Conservation (phyloP, 73 alveolate genomes). For the Halteria grandinella region DNA sequence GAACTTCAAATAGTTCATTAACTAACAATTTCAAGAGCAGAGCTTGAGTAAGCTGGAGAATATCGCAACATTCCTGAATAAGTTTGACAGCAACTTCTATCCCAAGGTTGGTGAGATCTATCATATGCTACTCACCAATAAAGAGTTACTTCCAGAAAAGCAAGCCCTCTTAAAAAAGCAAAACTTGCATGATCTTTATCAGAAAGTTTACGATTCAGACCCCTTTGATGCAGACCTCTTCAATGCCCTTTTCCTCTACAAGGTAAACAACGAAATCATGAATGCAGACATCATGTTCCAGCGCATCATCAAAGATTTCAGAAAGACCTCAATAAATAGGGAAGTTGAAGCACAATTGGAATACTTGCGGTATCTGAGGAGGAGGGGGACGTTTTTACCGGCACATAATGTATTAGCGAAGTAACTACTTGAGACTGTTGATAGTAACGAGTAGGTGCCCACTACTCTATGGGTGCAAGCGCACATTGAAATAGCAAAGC, state of each 20-base stretch:
- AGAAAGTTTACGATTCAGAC: conserved; percentile 33
- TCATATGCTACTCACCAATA: no score
- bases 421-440: neutral
- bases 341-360: conserved; percentile 1
- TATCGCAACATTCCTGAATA: no score
- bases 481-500: conserved; percentile 17
- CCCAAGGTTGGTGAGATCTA: no score
- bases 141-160: no score
- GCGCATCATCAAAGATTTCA: no score
- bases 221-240: conserved; percentile 17
- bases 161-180: conserved; percentile 3
- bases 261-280: conserved; percentile 16
- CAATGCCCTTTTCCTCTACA: conserved; percentile 16
- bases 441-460: neutral
- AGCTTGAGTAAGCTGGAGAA: no score
- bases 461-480: conserved; percentile 16
- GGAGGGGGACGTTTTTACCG: neutral
- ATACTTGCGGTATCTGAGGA: conserved; percentile 4
- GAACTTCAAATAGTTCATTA: no score
- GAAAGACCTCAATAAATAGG: no score
- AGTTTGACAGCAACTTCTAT: no score
- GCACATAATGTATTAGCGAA: neutral
- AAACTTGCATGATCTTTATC: conserved; percentile 1
- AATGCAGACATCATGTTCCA: no score
- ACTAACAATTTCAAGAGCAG: no score